These are phyloP conservation scores for Backusella parvicylindrica DNA, from an alignment of 192 early-diverging fungal species.

Conservation along the genomic window DNA sequence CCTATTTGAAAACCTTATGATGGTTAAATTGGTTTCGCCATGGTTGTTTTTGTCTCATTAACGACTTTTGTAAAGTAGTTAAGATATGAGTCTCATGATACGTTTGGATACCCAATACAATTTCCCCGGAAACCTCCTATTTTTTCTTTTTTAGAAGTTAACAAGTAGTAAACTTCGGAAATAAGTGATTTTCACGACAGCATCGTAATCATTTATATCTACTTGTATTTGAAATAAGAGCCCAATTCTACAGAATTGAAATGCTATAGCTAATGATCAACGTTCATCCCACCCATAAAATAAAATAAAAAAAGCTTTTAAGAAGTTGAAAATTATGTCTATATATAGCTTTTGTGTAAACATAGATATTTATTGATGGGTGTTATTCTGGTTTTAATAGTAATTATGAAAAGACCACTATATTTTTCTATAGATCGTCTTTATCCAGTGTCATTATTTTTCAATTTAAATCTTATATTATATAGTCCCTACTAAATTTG, in stretches of 20 bases:
- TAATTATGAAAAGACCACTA: too few species aligned
- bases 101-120: not conserved
- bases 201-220: not conserved
- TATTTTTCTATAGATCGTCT: not conserved
- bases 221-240: not conserved
- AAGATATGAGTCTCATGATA: not conserved
- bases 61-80: not conserved
- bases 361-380: not conserved
- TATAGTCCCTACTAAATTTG: not conserved
- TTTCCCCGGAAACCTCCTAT: not conserved
- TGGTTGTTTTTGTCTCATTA: not conserved
- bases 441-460: not conserved
- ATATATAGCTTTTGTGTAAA: not conserved
- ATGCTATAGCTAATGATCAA: not conserved
- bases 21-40: not conserved
- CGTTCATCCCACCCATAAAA: not conserved
- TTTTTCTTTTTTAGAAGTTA: too few species aligned
- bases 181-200: not conserved
- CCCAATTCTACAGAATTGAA: not conserved
- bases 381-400: too few species aligned
- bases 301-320: not conserved
- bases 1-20: not conserved
- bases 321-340: not conserved
- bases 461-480: not conserved
- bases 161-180: not conserved